phyloP scores from a whole-genome alignment of 2,329 filamentous ascomycete genomes.

The Penicillium hesseltinei region DNA sequence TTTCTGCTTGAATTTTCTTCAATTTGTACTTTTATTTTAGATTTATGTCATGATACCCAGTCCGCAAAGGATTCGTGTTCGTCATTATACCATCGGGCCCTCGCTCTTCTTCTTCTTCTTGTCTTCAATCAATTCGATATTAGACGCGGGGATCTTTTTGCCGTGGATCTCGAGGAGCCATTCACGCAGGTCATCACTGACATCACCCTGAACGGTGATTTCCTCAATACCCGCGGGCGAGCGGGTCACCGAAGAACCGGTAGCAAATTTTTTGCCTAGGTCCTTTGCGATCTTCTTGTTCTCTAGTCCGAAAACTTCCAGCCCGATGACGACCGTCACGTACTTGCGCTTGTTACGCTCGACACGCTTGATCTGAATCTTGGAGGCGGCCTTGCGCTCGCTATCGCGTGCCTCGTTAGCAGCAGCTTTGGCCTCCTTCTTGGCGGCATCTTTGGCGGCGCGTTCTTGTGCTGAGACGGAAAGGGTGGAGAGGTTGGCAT shows the following conservation, averaged over 20 bases:
- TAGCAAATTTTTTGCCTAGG: slow-evolving; percentile 97
- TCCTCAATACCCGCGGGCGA: slow-evolving; percentile 82
- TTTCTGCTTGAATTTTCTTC: slow-evolving; percentile 10
- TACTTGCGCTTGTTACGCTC: slow-evolving; percentile 98
- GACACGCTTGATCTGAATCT: slow-evolving; percentile 90
- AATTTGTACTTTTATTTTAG: slow-evolving; percentile 17
- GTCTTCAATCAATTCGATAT: slow-evolving; percentile 91
- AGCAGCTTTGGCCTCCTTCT: slow-evolving; percentile 94
- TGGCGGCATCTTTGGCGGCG: slow-evolving; percentile 91
- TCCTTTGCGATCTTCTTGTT: slow-evolving; percentile 97
- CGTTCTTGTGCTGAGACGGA: slow-evolving; percentile 91
- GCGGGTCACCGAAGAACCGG: slow-evolving; percentile 89
- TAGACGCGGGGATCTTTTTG: slow-evolving; percentile 86
- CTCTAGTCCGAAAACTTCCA: slow-evolving; percentile 87
- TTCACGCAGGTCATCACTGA: slow-evolving; percentile 91
- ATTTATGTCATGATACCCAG: slow-evolving; percentile 29
- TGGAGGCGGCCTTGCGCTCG: slow-evolving; percentile 76
- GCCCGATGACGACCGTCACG: slow-evolving; percentile 85
- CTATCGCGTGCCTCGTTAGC: slow-evolving; percentile 79
- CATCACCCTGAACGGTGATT: slow-evolving; percentile 95
- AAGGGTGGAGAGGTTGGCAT: slow-evolving; percentile 79
- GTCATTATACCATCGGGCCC: slow-evolving; percentile 15
- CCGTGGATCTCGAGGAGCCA: slow-evolving; percentile 82
- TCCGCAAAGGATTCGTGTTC: slow-evolving; percentile 16
- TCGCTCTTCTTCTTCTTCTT: slow-evolving; percentile 78